phyloP scores from a whole-genome alignment of 2,329 filamentous ascomycete genomes.

The Cercospora nicotianae region DNA sequence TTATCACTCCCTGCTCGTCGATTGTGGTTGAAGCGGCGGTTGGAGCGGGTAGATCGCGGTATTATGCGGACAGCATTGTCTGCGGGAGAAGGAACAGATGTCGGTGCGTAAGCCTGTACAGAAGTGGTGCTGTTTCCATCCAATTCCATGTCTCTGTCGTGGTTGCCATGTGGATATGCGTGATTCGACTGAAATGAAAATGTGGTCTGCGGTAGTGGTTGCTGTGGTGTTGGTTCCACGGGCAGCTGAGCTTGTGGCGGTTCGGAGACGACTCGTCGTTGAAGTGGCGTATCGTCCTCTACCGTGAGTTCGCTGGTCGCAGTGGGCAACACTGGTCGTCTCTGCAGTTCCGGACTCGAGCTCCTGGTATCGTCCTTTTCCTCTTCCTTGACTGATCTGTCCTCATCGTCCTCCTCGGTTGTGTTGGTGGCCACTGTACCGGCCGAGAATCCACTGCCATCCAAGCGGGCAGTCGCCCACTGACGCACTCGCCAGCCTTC shows the following conservation, averaged over 20 bases:
- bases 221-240: constrained; percentile 16
- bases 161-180: constrained; percentile 52
- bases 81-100: constrained; percentile 31
- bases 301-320: constrained; percentile 26
- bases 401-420: constrained; percentile 69
- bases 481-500: constrained; percentile 69
- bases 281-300: constrained; percentile 24
- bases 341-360: constrained; percentile 37
- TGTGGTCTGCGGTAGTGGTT: constrained; percentile 48
- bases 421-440: constrained; percentile 44
- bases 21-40: constrained; percentile 29
- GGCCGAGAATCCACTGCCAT: constrained; percentile 51
- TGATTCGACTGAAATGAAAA: constrained; percentile 71
- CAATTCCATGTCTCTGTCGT: constrained; percentile 56
- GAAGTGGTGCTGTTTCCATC: constrained; percentile 24
- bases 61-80: constrained; percentile 36
- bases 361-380: constrained; percentile 56
- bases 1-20: constrained; percentile 35
- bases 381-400: constrained; percentile 35
- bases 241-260: constrained; percentile 22
- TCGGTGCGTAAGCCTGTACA: constrained; percentile 47
- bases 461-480: constrained; percentile 69
- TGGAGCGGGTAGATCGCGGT: constrained; percentile 24
- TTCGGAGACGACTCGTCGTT: constrained; percentile 31
- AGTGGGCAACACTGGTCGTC: constrained; percentile 29